A percentile compares a stretch with the other conserved stretches of the same genome.
Evolutionary conservation across 2,329 filamentous ascomycete species (phyloP).

Genomic region (Alternaria solani): DNA sequence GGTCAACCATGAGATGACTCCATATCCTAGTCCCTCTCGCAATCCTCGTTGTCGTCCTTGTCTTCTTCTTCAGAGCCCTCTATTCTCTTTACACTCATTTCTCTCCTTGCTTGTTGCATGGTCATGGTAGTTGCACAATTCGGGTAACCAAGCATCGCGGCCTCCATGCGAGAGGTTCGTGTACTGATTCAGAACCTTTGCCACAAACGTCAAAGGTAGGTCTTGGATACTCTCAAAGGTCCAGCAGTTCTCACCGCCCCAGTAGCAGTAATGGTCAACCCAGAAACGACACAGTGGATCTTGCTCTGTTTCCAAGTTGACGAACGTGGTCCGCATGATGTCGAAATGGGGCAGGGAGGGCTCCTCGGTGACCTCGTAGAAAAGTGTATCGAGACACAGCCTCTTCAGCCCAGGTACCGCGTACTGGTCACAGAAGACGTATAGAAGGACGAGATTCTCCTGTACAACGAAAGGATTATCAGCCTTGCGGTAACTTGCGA

Average conservation of each 20-base stretch:
- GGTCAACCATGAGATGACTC: not conserved
- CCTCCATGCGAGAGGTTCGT: not conserved
- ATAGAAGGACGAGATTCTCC: not conserved
- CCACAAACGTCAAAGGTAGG: not conserved
- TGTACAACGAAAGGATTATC: not conserved
- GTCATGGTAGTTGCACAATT: not conserved
- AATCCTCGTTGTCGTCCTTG: too few species aligned
- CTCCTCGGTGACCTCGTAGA: not conserved
- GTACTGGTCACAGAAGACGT: not conserved
- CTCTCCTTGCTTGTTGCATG: not conserved
- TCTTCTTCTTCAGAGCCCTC: not conserved
- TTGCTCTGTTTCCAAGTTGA: not conserved
- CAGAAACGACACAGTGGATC: not conserved
- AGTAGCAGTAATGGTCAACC: not conserved
- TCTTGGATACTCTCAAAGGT: not conserved
- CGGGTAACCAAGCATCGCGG: not conserved
- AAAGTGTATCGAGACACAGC: not conserved
- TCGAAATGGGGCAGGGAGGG: not conserved
- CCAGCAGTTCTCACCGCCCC: not conserved
- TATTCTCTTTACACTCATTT: not conserved
- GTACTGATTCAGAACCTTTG: not conserved
- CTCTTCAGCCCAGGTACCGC: not conserved
- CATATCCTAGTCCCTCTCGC: not conserved
- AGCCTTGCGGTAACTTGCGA: not conserved
- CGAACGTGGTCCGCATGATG: not conserved